Evolutionary conservation across 2,329 filamentous ascomycete species (phyloP), one percentile per base, ranked within the genome.

Genomic region (Tolypocladium tundrense): DNA sequence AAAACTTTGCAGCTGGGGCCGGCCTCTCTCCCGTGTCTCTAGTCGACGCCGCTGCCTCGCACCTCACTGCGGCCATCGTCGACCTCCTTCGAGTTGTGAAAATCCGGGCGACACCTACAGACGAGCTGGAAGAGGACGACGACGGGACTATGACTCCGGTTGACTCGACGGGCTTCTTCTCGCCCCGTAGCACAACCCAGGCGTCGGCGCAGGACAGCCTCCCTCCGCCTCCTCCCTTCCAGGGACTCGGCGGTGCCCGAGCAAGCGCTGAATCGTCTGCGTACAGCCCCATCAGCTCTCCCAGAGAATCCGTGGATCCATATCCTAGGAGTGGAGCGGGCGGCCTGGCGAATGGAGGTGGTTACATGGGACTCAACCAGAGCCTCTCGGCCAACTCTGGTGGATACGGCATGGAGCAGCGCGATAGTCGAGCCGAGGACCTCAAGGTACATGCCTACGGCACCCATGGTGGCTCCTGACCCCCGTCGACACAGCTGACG

Each of bases 11-110:
- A 40, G 82, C 84, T 13, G 87, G 91, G 0, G 86, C 84, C 24
- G 94, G 94, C 37, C 82, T 99, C 39, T 93, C 91, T 1, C 94
- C 94, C 0, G 88, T 99, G n/a, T 96, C 91, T 7, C 76, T 99
- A 3, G 79, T 99, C 27, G 94, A 99, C 71, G 94, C 93, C 4
- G 93, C 94, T 2, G 91, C 93, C 9, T 94, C 90, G 31, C 91
- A 99, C 73, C 79, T 97, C 41, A 90, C 91, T 1, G 86, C 89
- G 5, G 86, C 92, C 2, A 81, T 97, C 31, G 86, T 99, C 24
- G 92, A 97, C 66, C 80, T 97, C 16, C 79, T 97, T 56, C 88
- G 90, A 54, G 77, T 83, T 6, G 91, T 91, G 67, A 96, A 96
- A 74, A 90, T 97, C 63, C 83, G 88, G 39, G 79, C 85, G 10